A percentile compares a stretch with the other conserved stretches of the same genome.
These are phyloP conservation scores for Suillus discolor DNA, from an alignment of 768 basidiomycete genomes.

Conservation along the genomic window DNA sequence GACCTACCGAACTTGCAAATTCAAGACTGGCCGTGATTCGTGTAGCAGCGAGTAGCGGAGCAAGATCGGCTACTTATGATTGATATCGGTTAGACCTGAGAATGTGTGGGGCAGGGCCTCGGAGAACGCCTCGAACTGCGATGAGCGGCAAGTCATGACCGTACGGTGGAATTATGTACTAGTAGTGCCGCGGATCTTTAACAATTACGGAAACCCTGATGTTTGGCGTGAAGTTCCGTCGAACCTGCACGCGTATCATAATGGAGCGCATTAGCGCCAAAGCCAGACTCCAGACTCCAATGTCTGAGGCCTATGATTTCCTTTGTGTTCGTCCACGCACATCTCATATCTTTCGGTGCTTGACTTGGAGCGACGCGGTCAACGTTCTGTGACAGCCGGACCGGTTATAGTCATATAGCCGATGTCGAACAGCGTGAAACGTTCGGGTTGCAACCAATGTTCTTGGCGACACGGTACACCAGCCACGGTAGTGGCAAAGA, in stretches of 20 bases:
- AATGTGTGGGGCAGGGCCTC: slow-evolving; percentile 3
- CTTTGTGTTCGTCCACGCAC: neutral
- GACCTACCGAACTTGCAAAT: neutral
- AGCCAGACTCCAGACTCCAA: no score
- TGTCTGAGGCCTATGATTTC: neutral
- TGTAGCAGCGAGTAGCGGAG: neutral
- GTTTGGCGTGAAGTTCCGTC: neutral
- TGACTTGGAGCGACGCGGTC: neutral
- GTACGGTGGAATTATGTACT: neutral
- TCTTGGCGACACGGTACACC: neutral
- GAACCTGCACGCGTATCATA: neutral
- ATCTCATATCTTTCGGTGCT: neutral
- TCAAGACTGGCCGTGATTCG: neutral
- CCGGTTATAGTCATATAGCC: neutral
- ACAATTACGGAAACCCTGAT: neutral
- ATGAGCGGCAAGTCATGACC: neutral
- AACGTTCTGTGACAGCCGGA: neutral
- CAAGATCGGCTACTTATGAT: neutral
- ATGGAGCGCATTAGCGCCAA: neutral
- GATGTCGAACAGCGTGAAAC: neutral
- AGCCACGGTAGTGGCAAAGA: neutral
- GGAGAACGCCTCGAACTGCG: neutral
- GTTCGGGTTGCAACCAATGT: neutral
- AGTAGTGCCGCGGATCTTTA: slow-evolving; percentile 2
- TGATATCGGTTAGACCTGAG: neutral